Base-by-base conservation (phyloP, 139 green algal species). In the Haematococcus sp. region DNA sequence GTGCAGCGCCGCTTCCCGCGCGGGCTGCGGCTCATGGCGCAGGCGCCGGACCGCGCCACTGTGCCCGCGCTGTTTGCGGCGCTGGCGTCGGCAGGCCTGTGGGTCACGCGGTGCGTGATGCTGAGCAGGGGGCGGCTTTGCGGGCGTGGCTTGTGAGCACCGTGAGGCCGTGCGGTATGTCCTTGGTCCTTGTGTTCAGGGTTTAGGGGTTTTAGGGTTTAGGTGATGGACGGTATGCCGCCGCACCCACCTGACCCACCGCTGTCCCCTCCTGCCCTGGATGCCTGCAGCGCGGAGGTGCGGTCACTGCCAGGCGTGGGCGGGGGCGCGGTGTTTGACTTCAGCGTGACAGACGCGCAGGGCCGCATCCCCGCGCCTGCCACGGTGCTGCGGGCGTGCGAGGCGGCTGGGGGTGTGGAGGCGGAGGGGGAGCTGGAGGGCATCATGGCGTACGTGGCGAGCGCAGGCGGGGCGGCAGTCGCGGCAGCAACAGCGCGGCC, bases 1-100 rank as follows among this genome's bases (percentile, higher is more conserved):
- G 92, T 97, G 44, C 80, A 92, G 83, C 85, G 91, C n/a, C 83
- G 89, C 74, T 91, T 90, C 76, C 89, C 89, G 11, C 68, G 81
- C 54, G 90, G 90, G 28, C 84, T 93, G 55, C 94, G 94, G 80
- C 76, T 97, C 63, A 82, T 88, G n/a, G 76, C 91, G 28, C 76
- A 85, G 70, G 60, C 49, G 27, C 49, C 59, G 7, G 67, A 64
- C 9, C 19, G 49, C 46, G 4, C 2, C 9, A 19, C 58, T 4
- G 9, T 61, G 70, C 68, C 69, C 33, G 66, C 32, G 49, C 64
- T 81, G 25, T 81, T 81, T 54, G 63, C 63, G 0, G 70, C 70
- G 23, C 76, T 81, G 46, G 71, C 49, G 51, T 46, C n/a, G 51
- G 70, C 51, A 2, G 76, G 76, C 28, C 70, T 81, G 54, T 81